phyloP scores from a whole-genome alignment of 371 early-diverging fungal genomes.

The Actinomortierella wolfii region DNA sequence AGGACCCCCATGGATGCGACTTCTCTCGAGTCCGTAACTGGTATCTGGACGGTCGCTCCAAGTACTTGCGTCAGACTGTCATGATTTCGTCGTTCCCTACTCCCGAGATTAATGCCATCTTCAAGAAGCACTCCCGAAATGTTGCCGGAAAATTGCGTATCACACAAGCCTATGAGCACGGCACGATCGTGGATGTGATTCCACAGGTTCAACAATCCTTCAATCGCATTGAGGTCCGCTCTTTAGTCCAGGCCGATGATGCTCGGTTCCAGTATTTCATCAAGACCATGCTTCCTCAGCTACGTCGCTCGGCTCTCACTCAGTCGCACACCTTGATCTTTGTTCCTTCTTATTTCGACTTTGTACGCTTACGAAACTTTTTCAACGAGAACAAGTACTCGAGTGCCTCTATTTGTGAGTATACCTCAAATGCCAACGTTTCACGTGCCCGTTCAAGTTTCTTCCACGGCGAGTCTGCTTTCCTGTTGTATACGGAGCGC shows the following conservation, averaged over 20 bases:
- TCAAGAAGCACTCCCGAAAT: constrained; percentile 77
- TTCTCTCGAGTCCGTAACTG: constrained; percentile 90
- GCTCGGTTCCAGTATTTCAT: constrained; percentile 86
- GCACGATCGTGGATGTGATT: constrained; percentile 78
- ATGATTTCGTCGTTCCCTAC: constrained; percentile 77
- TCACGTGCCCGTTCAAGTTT: constrained; percentile 80
- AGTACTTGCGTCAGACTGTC: constrained; percentile 88
- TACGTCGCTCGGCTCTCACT: constrained; percentile 60
- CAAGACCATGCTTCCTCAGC: constrained; percentile 56
- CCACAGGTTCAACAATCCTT: constrained; percentile 83
- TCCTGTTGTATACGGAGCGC: constrained; percentile 90
- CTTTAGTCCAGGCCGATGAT: constrained; percentile 73
- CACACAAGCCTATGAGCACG: constrained; percentile 60
- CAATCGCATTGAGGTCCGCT: constrained; percentile 66
- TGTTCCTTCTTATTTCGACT: constrained; percentile 97
- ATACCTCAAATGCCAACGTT: constrained; percentile 69
- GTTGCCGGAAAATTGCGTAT: constrained; percentile 79
- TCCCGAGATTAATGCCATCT: constrained; percentile 89
- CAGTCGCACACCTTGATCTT: constrained; percentile 84
- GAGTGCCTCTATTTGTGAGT: constrained; percentile 81
- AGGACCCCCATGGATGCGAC: constrained; percentile 88
- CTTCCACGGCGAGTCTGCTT: constrained; percentile 76
- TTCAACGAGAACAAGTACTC: constrained; percentile 75
- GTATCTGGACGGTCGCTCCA: constrained; percentile 84
- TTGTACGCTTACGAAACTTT: constrained; percentile 89